Conservation (phyloP, 805 yeast genomes). For the Schizosaccharomyces japonicus region DNA sequence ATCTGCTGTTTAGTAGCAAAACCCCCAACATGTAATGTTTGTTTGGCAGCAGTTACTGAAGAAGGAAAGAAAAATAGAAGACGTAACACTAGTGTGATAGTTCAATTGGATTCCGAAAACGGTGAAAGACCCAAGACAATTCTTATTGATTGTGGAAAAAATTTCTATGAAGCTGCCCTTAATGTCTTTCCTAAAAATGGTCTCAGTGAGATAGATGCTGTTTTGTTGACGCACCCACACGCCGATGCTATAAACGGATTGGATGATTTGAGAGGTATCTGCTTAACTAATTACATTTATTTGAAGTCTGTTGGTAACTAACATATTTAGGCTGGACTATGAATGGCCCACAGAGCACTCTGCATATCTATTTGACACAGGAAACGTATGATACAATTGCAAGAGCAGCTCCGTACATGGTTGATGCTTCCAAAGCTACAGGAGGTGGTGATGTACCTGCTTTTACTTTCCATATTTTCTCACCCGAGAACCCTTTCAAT, state of each 20-base stretch:
- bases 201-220: constrained; percentile 3
- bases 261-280: constrained; percentile 4
- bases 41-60: not conserved
- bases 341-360: not conserved
- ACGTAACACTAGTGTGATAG: not conserved
- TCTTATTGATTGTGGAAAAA: constrained; percentile 5
- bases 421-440: not conserved
- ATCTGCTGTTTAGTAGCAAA: not conserved
- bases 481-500: not conserved
- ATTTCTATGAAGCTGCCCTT: not conserved
- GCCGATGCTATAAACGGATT: constrained; percentile 4
- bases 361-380: not conserved
- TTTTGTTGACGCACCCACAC: constrained; percentile 4
- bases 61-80: constrained; percentile 1
- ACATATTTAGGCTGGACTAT: constrained; percentile 3
- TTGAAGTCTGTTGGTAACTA: no score
- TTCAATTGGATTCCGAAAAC: not conserved
- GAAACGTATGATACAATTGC: not conserved
- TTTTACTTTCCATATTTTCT: not conserved
- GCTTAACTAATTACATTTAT: not conserved
- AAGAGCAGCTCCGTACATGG: constrained; percentile 1
- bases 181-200: not conserved
- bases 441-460: constrained; percentile 5
- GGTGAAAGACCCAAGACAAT: not conserved
- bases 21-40: not conserved